phyloP scores from a whole-genome alignment of 495 filamentous ascomycete genomes.

The Parachaetomium inaequale region DNA sequence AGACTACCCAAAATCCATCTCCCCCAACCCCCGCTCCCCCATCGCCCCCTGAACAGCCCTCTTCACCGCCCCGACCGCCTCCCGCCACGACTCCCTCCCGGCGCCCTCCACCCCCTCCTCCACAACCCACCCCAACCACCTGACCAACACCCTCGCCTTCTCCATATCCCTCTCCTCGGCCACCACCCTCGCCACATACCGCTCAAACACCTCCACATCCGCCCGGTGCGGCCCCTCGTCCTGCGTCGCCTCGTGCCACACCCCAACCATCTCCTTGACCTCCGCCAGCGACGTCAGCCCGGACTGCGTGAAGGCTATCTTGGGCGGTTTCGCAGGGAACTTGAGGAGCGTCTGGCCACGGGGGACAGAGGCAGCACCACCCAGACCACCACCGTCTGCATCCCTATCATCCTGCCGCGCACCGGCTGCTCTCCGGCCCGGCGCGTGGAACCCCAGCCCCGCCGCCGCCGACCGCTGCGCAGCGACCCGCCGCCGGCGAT shows the following conservation, averaged over 20 bases:
- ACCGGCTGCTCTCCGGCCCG: too few species aligned
- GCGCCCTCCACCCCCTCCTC: constrained; percentile 44
- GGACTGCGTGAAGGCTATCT: constrained; percentile 30
- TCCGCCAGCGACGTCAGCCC: constrained; percentile 27
- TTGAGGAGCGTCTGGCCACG: constrained; percentile 34
- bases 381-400: constrained; percentile 8
- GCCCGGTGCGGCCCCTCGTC: constrained; percentile 68
- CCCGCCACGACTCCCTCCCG: constrained; percentile 36
- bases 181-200: constrained; percentile 67
- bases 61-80: constrained; percentile 55
- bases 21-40: constrained; percentile 59
- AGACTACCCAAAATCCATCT: constrained; percentile 49
- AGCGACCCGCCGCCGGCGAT: constrained; percentile 56
- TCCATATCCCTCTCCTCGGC: constrained; percentile 69
- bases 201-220: constrained; percentile 68
- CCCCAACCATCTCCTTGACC: constrained; percentile 47
- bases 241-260: constrained; percentile 64
- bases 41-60: constrained; percentile 58
- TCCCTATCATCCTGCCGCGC: neutral
- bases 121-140: constrained; percentile 71
- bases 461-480: constrained; percentile 25
- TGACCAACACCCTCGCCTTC: constrained; percentile 39
- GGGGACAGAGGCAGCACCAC: neutral
- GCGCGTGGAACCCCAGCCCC: constrained; percentile 24
- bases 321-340: constrained; percentile 36